Percentiles rank a stretch among this genome's conserved stretches.
Conservation (phyloP, 169 alveolate species). For the Theileria luwenshuni region DNA sequence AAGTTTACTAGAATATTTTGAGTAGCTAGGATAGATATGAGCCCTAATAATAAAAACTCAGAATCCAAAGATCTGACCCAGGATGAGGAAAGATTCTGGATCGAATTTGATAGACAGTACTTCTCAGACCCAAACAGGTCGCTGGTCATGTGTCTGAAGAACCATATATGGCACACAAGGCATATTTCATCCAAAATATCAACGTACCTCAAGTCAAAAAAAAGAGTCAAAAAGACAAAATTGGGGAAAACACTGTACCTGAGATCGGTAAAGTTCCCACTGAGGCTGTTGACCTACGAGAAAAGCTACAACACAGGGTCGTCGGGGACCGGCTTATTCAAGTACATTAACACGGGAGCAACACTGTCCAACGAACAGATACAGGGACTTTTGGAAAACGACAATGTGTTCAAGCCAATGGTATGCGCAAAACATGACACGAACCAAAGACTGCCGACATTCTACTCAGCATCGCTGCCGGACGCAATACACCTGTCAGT, state of each 20-base stretch:
- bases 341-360: conserved; percentile 5
- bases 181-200: conserved; percentile 29
- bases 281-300: conserved; percentile 6
- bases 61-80: conserved; percentile 46
- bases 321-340: conserved; percentile 16
- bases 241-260: background rate
- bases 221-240: background rate
- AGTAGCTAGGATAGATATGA: background rate
- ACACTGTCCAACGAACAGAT: conserved; percentile 25
- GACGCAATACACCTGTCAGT: conserved; percentile 60
- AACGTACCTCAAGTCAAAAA: conserved; percentile 16
- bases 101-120: conserved; percentile 61
- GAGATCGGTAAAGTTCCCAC: conserved; percentile 21
- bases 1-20: conserved; percentile 14
- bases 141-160: conserved; percentile 47
- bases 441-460: conserved; percentile 50
- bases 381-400: conserved; percentile 48
- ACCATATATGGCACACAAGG: conserved; percentile 65
- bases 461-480: conserved; percentile 57
- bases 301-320: background rate
- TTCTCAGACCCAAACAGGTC: conserved; percentile 50
- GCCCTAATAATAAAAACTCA: background rate
- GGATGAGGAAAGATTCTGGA: conserved; percentile 68
- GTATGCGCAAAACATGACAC: conserved; percentile 55
- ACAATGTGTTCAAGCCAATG: conserved; percentile 49